These are phyloP conservation scores for Peribolospora baueri DNA, from an alignment of 768 basidiomycete genomes.

Conservation along the genomic window DNA sequence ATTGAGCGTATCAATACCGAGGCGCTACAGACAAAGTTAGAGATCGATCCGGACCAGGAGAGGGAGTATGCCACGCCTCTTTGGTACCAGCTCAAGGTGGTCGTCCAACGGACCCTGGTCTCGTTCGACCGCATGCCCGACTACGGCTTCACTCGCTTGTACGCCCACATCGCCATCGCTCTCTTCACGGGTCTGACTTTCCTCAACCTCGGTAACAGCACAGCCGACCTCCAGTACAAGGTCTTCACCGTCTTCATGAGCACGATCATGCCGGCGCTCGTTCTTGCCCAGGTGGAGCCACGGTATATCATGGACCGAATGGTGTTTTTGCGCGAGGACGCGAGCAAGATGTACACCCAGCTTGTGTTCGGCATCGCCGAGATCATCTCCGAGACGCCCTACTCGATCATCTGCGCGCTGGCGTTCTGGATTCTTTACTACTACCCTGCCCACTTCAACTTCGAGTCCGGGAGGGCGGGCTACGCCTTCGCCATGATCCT, in stretches of 20 bases:
- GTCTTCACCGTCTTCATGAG: conserved; percentile 40
- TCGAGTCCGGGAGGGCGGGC: conserved; percentile 15
- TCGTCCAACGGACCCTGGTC: conserved; percentile 38
- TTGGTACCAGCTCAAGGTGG: conserved; percentile 43
- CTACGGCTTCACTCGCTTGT: conserved; percentile 61
- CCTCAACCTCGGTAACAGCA: conserved; percentile 40
- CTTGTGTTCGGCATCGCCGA: conserved; percentile 66
- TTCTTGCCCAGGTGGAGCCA: conserved; percentile 62
- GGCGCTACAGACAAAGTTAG: conserved; percentile 25
- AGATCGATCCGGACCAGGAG: conserved; percentile 21
- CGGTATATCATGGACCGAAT: conserved; percentile 42
- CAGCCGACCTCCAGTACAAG: conserved; percentile 38
- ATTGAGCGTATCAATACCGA: conserved; percentile 27
- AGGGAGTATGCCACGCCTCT: conserved; percentile 41
- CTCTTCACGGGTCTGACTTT: conserved; percentile 23
- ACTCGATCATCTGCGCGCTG: conserved; percentile 40
- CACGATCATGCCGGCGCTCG: conserved; percentile 36
- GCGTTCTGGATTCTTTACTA: conserved; percentile 41
- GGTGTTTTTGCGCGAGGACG: conserved; percentile 31
- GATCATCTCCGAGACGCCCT: conserved; percentile 56
- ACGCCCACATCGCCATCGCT: conserved; percentile 35
- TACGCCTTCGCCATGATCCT: conserved; percentile 31
- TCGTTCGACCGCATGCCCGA: conserved; percentile 64
- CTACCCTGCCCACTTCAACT: conserved; percentile 19
- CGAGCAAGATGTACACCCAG: conserved; percentile 63